phyloP scores from a whole-genome alignment of 345 rosid genomes.

The Brassica nigra region DNA sequence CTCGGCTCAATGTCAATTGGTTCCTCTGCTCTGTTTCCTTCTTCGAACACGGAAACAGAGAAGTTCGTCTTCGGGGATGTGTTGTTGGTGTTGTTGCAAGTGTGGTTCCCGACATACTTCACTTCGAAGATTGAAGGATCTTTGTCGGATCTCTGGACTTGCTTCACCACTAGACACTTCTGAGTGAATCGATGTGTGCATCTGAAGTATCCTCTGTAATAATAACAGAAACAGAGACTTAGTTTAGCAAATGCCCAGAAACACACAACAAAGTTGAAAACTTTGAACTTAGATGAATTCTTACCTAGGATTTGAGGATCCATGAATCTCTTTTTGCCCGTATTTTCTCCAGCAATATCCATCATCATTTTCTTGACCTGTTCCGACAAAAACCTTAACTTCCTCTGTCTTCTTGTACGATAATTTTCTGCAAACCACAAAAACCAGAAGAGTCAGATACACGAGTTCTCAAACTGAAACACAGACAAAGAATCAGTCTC shows the following conservation, averaged over 20 bases:
- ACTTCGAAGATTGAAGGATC: constrained; percentile 65
- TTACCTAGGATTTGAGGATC: constrained; percentile 75
- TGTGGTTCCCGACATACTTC: constrained; percentile 69
- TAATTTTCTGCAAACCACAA: constrained; percentile 54
- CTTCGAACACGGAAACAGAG: constrained; percentile 30
- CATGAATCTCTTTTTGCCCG: constrained; percentile 89
- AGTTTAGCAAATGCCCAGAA: neutral
- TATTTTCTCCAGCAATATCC: constrained; percentile 92
- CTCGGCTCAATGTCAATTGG: constrained; percentile 26
- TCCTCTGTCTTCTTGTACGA: constrained; percentile 55
- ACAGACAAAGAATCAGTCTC: neutral
- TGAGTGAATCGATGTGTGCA: constrained; percentile 69
- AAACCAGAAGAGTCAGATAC: constrained; percentile 14
- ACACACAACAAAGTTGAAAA: neutral
- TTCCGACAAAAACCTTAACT: constrained; percentile 46
- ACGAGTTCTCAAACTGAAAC: constrained; percentile 8
- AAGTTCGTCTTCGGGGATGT: constrained; percentile 9
- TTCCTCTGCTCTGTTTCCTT: constrained; percentile 33
- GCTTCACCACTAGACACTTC: constrained; percentile 76
- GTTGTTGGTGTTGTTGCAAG: constrained; percentile 42
- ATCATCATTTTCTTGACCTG: constrained; percentile 56
- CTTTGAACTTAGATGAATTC: neutral
- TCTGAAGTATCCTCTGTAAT: constrained; percentile 80
- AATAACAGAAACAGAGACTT: constrained; percentile 16
- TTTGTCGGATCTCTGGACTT: constrained; percentile 78